Evolutionary conservation across 495 filamentous ascomycete genomes (phyloP), one percentile per base, ranked within the genome.

Genomic region (Aspergillus incahuasiensis): DNA sequence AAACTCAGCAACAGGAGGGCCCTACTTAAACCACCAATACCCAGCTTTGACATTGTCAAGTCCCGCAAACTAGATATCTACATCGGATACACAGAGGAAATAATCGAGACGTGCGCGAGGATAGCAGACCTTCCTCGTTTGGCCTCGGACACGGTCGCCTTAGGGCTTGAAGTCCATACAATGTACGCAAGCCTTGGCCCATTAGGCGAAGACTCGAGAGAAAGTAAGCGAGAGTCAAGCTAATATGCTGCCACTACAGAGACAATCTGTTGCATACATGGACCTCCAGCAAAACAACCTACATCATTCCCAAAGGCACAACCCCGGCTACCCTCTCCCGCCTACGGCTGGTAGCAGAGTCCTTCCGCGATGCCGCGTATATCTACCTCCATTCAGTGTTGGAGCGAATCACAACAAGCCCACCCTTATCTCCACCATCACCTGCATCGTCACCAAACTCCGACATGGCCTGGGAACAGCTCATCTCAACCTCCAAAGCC

Each of bases 301-400:
- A 68, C 25, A 74, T 68, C 11, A 68, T 74, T 8, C 74, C 72
- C 0, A 60, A 63, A 22, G 69, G 69, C 24, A 67, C 68, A 15
- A 66, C 68, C 8, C 32, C 58, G 19, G 61, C 54, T 19, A 64
- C 65, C 11, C 61, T 77, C 25, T 56, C 39, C 43, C 73, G 74
- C 20, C 72, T 77, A 9, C 67, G 64, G 52, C 68, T 77, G 44
- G 73, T 77, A 24, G 74, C 74, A 9, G 68, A 77, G 49, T 74
- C 68, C 56, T 77, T 72, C 58, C 74, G 73, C 52, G 71, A 77
- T 12, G 72, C 72, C 38, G 68, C 66, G 12, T 75, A 74, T 46
- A 65, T 74, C 52, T 74, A 73, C 19, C 65, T 77, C 15, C 72
- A 77, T 49, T 75, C 74, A 7, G 73, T 62, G 11, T 59, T 77